phyloP scores from a whole-genome alignment of 352 stramenopile genomes.

The Pythium plurisporium region DNA sequence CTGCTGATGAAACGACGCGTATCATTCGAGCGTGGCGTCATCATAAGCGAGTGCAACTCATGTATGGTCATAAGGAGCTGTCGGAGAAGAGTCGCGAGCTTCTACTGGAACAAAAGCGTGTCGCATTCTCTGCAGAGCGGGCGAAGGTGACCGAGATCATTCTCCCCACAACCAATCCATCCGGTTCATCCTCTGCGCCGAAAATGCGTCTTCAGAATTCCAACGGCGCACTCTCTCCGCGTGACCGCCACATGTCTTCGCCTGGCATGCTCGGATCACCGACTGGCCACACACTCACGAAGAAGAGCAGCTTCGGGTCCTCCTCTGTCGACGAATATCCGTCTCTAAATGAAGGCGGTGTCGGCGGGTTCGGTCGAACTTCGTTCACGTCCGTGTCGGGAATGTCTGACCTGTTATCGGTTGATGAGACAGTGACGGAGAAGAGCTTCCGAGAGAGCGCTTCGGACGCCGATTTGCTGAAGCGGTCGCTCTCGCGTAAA shows the following conservation, averaged over 20 bases:
- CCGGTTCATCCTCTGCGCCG: constrained; percentile 2
- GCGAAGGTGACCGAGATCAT: constrained; percentile 86
- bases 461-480: constrained; percentile 72
- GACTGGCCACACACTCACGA: constrained; percentile 21
- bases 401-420: constrained; percentile 35
- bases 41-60: constrained; percentile 84
- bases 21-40: constrained; percentile 83
- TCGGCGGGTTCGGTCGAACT: constrained; percentile 60
- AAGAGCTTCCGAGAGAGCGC: constrained; percentile 22
- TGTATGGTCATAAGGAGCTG: constrained; percentile 85
- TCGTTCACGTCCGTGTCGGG: constrained; percentile 74
- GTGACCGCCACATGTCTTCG: constrained; percentile 28
- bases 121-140: constrained; percentile 79
- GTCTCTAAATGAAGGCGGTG: constrained; percentile 21
- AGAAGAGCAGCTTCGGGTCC: constrained; percentile 49
- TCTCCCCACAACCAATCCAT: constrained; percentile 47
- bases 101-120: constrained; percentile 83
- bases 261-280: constrained; percentile 31
- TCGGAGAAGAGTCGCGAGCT: constrained; percentile 72
- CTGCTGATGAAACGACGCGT: constrained; percentile 64
- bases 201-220: neutral
- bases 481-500: constrained; percentile 80
- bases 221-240: constrained; percentile 3
- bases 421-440: constrained; percentile 6
- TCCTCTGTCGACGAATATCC: constrained; percentile 20